Base-by-base conservation (phyloP, 257 asterid genomes). In the Jaltomata sinuosa region DNA sequence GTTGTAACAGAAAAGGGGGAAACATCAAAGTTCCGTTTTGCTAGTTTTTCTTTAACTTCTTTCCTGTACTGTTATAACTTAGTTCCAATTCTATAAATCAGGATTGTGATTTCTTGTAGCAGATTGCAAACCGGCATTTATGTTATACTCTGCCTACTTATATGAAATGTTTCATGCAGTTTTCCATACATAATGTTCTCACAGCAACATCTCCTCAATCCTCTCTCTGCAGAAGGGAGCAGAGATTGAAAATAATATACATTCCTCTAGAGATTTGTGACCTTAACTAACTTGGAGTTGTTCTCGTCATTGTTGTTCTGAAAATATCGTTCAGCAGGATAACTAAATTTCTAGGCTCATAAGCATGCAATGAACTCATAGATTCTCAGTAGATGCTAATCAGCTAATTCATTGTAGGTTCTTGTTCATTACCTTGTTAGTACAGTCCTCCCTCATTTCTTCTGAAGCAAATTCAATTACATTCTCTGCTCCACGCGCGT, bases 361-460 rank as follows among this genome's bases (percentile, higher is more conserved):
- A 11, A 47, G 4, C 36, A 50, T 42, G 85, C 32, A 53, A 53
- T 34, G 31, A 53, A 71, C 19, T 67, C 3, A 49, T 80, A 59
- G 9, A 53, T 27, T 59, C 62, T 34, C 36, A 25, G 2, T 25
- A 32, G 25, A 76, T 29, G 55, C 52, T 42, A 76, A 80, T 32
- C n/a, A 54, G 61, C 79, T 72, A 31, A 86, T 86, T 85, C 77
- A 81, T 61, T 67, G 61, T 68, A 61, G 64, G 83, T 69, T 83
- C 89, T 61, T 47, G 47, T 57, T 50, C 78, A 53, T n/a, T 57
- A 76, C 85, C 36, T 81, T 81, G 64, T 83, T 86, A 69, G 54
- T 47, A 69, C 53, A 6, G 59, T 19, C 32, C 64, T 36, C 84
- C 64, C 77, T 85, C 79, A 25, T 85, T 85, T 80, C 84, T 84